Base-by-base conservation (phyloP, 1,139 yeast species). In the Blastobotrys serpentis region DNA sequence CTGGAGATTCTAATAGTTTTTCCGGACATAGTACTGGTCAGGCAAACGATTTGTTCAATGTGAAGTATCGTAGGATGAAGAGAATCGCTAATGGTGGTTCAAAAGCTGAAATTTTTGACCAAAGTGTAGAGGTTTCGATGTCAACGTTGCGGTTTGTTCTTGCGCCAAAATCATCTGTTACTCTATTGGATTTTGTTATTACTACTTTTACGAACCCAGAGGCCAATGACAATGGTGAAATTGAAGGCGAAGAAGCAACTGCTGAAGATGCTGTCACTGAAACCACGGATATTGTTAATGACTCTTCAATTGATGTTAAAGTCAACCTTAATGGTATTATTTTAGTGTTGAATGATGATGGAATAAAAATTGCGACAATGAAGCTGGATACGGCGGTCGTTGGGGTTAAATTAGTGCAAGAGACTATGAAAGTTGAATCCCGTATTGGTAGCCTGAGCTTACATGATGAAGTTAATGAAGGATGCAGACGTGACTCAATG, bases 131-230 rank as follows among this genome's bases (percentile, higher is more conserved):
- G n/a, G 70, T 92, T 45, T 77, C 82, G 47, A 75, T 94, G 64
- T 90, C 96, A 0, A 88, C 95, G 7, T 77, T 94, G 50, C 82
- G 82, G 55, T 76, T 87, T 45, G 84, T 86, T 1, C 70, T 90
- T 8, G 81, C 95, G 0, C 81, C 97, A 45, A 84, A 81, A 59
- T 85, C 96, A 1, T 70, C 86, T 21, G 73, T 92, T 56, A 84
- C 95, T 2, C 70, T 92, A 13, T 69, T 92, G 55, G 94, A 89
- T 65, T 94, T 84, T 63, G 73, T 85, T 2, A 73, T 90, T 61
- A 86, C 90, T 43, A 92, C 98, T 0, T 92, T 92, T 63, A 85
- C 96, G 1, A 74, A 80, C 54, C 87, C 90, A 70, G 46, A 41
- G 25, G 37, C 29, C 10, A 6, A 16, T 13, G 34, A 22, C 14